Percentiles rank a stretch among this genome's conserved stretches.
These are phyloP conservation scores for Rhodosporidiobolus sp. DNA, from an alignment of 768 basidiomycete genomes.

Conservation along the genomic window DNA sequence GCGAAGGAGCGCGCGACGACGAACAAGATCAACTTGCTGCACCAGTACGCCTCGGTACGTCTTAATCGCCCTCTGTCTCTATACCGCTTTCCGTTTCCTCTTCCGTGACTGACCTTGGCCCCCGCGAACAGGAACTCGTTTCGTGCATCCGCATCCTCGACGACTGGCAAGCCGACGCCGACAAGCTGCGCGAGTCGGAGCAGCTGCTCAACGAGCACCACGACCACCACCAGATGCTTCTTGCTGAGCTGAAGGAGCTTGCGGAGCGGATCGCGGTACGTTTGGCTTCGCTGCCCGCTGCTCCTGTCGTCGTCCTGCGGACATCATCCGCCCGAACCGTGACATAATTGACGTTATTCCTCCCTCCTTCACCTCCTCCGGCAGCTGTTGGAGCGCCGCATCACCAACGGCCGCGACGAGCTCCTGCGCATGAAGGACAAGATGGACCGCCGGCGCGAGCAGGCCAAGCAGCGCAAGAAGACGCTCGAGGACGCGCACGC, in stretches of 20 bases:
- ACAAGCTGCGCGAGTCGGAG: conserved; percentile 21
- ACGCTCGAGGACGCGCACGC: conserved; percentile 32
- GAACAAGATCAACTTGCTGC: conserved; percentile 26
- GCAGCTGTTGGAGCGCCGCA: conserved; percentile 28
- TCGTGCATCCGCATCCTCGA: conserved; percentile 32
- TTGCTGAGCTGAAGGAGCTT: conserved; percentile 24
- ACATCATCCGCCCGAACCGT: too few relatives aligned
- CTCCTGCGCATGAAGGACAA: conserved; percentile 26
- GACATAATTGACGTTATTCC: too few relatives aligned
- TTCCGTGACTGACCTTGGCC: rapidly evolving
- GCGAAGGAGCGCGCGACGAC: conserved; percentile 26
- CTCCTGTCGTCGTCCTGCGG: too few relatives aligned
- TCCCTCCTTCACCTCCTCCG: too few relatives aligned
- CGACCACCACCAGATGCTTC: conserved; percentile 17
- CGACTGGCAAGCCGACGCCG: conserved; percentile 34
- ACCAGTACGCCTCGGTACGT: conserved; percentile 27
- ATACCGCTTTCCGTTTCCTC: not conserved
- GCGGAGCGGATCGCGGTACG: conserved; percentile 28
- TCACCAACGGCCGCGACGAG: conserved; percentile 31
- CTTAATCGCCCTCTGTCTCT: not conserved
- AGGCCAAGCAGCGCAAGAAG: conserved; percentile 17
- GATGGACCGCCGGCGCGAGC: conserved; percentile 27
- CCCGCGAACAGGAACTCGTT: conserved; percentile 22
- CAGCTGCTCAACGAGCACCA: conserved; percentile 11
- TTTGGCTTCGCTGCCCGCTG: not conserved